These are phyloP conservation scores for Neurospora sp. DNA, from an alignment of 495 filamentous ascomycete genomes.

Conservation along the genomic window DNA sequence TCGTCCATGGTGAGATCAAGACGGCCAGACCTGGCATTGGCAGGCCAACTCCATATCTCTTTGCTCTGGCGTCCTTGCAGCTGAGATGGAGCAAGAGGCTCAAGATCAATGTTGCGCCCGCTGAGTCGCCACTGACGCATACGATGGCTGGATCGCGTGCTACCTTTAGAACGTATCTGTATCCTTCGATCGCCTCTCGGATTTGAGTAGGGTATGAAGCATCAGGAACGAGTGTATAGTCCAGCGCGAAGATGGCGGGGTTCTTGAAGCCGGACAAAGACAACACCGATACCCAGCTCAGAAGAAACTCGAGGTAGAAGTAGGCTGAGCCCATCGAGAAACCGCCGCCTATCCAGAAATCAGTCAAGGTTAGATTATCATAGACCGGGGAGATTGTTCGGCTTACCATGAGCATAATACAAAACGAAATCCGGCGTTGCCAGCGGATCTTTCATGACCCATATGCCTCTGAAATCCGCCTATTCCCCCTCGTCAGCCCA, in stretches of 20 bases:
- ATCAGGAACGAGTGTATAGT: conserved; percentile 73
- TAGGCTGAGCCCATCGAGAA: conserved; percentile 68
- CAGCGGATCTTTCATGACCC: conserved; percentile 44
- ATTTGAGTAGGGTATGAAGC: conserved; percentile 58
- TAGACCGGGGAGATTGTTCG: background rate
- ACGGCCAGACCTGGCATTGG: conserved; percentile 39
- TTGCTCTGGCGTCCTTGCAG: conserved; percentile 14
- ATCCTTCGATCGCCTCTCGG: conserved; percentile 53
- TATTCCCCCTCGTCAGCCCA: conserved; percentile 5
- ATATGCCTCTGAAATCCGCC: conserved; percentile 46
- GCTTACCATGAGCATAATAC: conserved; percentile 63
- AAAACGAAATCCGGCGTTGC: conserved; percentile 55
- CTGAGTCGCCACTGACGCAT: conserved; percentile 62
- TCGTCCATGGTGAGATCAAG: conserved; percentile 53
- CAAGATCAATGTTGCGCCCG: conserved; percentile 59
- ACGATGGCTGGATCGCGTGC: conserved; percentile 44
- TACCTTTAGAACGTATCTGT: conserved; percentile 51
- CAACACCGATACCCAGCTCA: conserved; percentile 53
- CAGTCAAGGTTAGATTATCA: background rate
- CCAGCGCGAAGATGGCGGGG: conserved; percentile 66
- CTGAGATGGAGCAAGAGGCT: conserved; percentile 54
- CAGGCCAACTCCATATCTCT: conserved; percentile 8
- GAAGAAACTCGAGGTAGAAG: conserved; percentile 74
- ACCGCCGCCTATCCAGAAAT: conserved; percentile 45
- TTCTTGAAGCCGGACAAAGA: conserved; percentile 51